These are phyloP conservation scores for Theobroma grandiflorum DNA, from an alignment of 441 rosid species.

Conservation along the genomic window DNA sequence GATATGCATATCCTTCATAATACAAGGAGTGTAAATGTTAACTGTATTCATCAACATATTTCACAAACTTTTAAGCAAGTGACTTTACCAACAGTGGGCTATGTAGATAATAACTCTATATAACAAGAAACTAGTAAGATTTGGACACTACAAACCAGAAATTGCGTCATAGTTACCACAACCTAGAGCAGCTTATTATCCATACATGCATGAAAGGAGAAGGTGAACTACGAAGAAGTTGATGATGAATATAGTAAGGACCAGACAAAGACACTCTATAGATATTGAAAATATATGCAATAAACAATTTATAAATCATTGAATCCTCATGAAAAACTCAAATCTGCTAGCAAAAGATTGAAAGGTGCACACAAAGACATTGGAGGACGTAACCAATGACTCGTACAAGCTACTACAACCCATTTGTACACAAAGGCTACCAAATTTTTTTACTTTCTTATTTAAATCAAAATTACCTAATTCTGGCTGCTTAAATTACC, in stretches of 20 bases:
- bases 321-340: background rate
- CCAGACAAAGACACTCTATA: background rate
- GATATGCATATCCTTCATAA: background rate
- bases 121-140: background rate
- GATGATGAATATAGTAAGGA: background rate
- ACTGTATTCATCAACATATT: background rate
- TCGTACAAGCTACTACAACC: conserved; percentile 14
- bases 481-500: conserved; percentile 9
- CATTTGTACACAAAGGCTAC: background rate
- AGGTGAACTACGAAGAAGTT: conserved; percentile 1
- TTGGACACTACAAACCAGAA: background rate
- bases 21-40: background rate
- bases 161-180: background rate
- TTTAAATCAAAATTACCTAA: conserved; percentile 14
- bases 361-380: background rate
- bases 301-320: background rate
- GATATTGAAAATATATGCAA: background rate
- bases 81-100: background rate
- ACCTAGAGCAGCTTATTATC: background rate
- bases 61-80: background rate
- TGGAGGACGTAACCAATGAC: conserved; percentile 8
- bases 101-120: background rate
- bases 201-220: background rate
- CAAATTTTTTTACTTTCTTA: background rate
- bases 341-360: background rate